Evolutionary conservation across 495 filamentous ascomycete genomes (phyloP).

Genomic region (Aspergillus affinis): DNA sequence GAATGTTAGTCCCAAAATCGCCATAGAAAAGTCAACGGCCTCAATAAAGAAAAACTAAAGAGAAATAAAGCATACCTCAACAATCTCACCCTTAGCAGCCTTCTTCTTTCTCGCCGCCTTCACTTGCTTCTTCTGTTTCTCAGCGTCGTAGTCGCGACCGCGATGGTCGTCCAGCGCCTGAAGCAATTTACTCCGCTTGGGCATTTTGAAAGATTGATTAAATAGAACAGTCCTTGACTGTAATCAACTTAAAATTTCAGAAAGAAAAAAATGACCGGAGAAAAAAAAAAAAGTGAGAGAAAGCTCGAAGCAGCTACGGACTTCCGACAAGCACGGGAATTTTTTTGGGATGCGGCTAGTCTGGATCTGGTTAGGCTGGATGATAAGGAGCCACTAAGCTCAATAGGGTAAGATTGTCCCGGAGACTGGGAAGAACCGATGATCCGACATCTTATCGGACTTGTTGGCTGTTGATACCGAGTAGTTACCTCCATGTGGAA

Average conservation of each 20-base stretch:
- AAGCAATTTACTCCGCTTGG: conserved; percentile 63
- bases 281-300: conserved; percentile 2
- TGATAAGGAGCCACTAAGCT: conserved; percentile 26
- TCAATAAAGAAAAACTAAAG: not conserved
- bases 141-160: conserved; percentile 65
- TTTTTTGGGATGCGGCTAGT: conserved; percentile 39
- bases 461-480: too few relatives aligned
- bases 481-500: too few relatives aligned
- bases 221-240: not conserved
- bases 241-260: not conserved
- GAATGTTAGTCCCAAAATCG: conserved; percentile 7
- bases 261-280: conserved; percentile 17
- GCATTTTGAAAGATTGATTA: conserved; percentile 43
- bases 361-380: conserved; percentile 26
- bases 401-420: conserved; percentile 13
- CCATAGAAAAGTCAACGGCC: not conserved
- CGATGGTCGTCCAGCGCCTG: conserved; percentile 66
- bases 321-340: conserved; percentile 31
- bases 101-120: conserved; percentile 56
- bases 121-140: conserved; percentile 61
- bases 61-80: conserved; percentile 20
- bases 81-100: conserved; percentile 41
- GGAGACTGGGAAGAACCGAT: conserved; percentile 18
- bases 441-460: conserved; percentile 23
- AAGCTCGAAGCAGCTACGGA: conserved; percentile 6